Conservation (phyloP, 2,329 filamentous ascomycete species). For the Penicillium carneum region DNA sequence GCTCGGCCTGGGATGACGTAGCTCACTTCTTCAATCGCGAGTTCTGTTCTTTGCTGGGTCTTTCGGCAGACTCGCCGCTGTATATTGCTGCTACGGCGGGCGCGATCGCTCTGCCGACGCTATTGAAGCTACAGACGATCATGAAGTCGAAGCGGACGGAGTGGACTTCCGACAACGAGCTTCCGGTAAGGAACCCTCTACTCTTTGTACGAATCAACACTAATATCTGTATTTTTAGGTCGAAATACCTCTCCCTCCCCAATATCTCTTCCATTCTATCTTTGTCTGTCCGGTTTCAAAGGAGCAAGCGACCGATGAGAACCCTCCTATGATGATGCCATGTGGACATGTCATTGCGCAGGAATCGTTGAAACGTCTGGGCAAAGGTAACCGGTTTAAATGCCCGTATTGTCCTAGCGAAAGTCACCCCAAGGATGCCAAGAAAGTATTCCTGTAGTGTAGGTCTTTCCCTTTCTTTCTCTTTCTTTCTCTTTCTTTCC, state of each 20-base stretch:
- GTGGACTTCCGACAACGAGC: conserved; percentile 90
- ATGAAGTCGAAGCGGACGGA: conserved; percentile 89
- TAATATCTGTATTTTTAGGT: conserved; percentile 52
- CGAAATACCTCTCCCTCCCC: conserved; percentile 69
- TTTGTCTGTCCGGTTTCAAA: conserved; percentile 98
- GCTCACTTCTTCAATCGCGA: conserved; percentile 88
- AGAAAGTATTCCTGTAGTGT: conserved; percentile 70
- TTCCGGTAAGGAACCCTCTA: conserved; percentile 70
- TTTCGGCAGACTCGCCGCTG: conserved; percentile 89
- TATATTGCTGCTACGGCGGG: conserved; percentile 93
- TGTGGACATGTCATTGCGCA: conserved; percentile 93
- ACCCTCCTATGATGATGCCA: conserved; percentile 95
- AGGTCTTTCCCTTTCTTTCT: background rate
- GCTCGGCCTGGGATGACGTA: conserved; percentile 79
- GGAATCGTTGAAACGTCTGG: conserved; percentile 80
- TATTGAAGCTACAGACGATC: conserved; percentile 86
- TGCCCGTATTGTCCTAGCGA: conserved; percentile 95
- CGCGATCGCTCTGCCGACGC: conserved; percentile 84
- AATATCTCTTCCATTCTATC: conserved; percentile 85
- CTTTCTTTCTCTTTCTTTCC: background rate
- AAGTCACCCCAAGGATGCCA: conserved; percentile 77
- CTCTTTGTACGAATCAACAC: conserved; percentile 52
- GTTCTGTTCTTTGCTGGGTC: conserved; percentile 88
- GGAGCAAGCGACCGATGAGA: conserved; percentile 89
- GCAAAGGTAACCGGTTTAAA: conserved; percentile 83